Evolutionary conservation across 1,284 basidiomycete species (phyloP), one percentile per base, ranked within the genome.

Genomic region (Apiotrichum akiyoshidainum): DNA sequence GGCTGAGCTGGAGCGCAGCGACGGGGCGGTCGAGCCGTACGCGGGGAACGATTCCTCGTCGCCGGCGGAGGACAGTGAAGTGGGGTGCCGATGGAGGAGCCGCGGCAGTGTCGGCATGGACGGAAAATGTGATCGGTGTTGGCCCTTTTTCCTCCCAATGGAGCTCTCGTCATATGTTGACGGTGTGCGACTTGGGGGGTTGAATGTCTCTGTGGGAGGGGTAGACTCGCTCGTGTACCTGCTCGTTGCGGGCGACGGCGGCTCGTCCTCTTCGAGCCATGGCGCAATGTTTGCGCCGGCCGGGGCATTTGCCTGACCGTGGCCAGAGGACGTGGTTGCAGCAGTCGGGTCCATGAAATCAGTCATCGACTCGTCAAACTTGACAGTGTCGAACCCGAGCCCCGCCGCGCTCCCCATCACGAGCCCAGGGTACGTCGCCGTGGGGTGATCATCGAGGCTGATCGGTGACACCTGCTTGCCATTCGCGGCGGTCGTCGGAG

Each of bases 221-320:
- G 37, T 17, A 17, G 49, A 51, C 8, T n/a, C 40, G 26, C 21
- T 42, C 6, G 49, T 51, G 19, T 34, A 21, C 21, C 37, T 26
- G 37, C 48, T 39, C 21, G 40, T 42, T 17, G 51, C 40, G 3
- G 51, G 39, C 13, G 61, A 46, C 35, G 57, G 42, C n/a, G 63
- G 58, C 40, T 46, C 49, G 59, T 73, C 73, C 33, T 77, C 75
- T 54, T 65, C 63, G 26, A 75, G 57, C 75, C 75, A 77, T 10
- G 75, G 75, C 10, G 75, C 75, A 51, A 76, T 74, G 57, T 74
- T 77, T 19, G 69, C 64, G 1, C 63, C 59, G 3, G 58, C 61
- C 49, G 48, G 64, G 47, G 35, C 10, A 19, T 37, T 21, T n/a
- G 46, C 12, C 13, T 33, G 9, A 4, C n/a, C 46, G 8, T 42